Conservation (phyloP, 73 alveolate genomes). For the Blepharisma stoltei region DNA sequence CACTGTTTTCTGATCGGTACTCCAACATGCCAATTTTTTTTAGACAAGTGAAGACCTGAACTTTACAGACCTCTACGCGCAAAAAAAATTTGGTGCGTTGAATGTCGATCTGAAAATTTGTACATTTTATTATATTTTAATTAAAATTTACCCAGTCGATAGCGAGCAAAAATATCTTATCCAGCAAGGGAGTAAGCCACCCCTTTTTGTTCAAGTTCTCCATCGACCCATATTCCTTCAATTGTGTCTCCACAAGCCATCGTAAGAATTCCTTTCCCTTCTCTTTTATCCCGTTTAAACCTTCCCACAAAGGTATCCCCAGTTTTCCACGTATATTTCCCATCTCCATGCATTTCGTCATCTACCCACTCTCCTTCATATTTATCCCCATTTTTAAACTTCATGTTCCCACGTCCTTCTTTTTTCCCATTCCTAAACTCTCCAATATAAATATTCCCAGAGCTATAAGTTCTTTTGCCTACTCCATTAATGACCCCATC, state of each 20-base stretch:
- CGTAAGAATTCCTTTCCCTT: slow-evolving; percentile 65
- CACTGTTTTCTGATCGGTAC: too few relatives aligned
- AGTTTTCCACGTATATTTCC: slow-evolving; percentile 39
- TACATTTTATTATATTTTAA: too few relatives aligned
- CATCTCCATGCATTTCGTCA: slow-evolving; percentile 43
- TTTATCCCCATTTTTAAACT: slow-evolving; percentile 21
- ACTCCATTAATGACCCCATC: slow-evolving; percentile 54
- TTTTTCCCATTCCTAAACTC: slow-evolving; percentile 29
- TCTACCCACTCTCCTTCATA: slow-evolving; percentile 43
- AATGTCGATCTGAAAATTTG: too few relatives aligned
- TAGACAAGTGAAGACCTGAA: too few relatives aligned
- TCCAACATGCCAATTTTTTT: too few relatives aligned
- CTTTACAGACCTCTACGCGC: too few relatives aligned
- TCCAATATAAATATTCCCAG: slow-evolving; percentile 37
- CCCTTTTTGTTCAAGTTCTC: too few relatives aligned
- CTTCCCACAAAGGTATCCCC: slow-evolving; percentile 77
- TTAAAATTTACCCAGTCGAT: too few relatives aligned
- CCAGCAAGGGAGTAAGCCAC: too few relatives aligned
- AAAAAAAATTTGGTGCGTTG: too few relatives aligned
- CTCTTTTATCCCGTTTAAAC: slow-evolving; percentile 62
- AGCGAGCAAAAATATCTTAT: too few relatives aligned
- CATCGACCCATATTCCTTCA: slow-evolving; percentile 60
- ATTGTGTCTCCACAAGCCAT: slow-evolving; percentile 52
- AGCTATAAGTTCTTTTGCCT: slow-evolving; percentile 30
- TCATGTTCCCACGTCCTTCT: slow-evolving; percentile 41